Conservation (phyloP, 768 basidiomycete species). For the Gelatoporia subvermispora region DNA sequence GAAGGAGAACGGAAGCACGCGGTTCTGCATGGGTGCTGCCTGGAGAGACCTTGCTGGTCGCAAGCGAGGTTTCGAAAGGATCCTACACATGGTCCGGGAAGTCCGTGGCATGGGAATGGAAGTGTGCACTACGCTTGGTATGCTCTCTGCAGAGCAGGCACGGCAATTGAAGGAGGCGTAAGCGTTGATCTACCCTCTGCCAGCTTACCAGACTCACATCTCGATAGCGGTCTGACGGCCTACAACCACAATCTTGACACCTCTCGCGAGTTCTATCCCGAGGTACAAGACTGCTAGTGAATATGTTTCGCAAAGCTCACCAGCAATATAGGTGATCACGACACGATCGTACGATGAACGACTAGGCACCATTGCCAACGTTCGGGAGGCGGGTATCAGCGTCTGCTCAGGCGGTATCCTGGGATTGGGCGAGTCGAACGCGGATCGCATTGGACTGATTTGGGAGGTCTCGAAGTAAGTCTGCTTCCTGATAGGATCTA, state of each 20-base stretch:
- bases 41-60: conserved; percentile 94
- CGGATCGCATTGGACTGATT: conserved; percentile 89
- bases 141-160: conserved; percentile 94
- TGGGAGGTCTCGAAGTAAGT: conserved; percentile 87
- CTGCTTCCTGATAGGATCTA: conserved; percentile 8
- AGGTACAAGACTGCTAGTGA: conserved; percentile 41
- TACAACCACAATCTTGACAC: conserved; percentile 99
- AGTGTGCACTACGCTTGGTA: conserved; percentile 97
- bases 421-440: conserved; percentile 87
- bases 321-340: conserved; percentile 73
- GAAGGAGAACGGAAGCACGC: conserved; percentile 93
- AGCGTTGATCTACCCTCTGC: conserved; percentile 23
- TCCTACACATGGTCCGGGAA: conserved; percentile 86
- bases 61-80: conserved; percentile 90
- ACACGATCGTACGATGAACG: conserved; percentile 93
- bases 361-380: conserved; percentile 81
- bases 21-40: conserved; percentile 99
- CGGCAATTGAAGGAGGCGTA: conserved; percentile 89
- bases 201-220: background rate
- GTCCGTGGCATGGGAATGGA: conserved; percentile 98
- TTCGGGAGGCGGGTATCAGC: conserved; percentile 92
- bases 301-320: background rate
- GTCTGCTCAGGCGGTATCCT: conserved; percentile 97
- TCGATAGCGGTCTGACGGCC: conserved; percentile 78
- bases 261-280: conserved; percentile 92